These are phyloP conservation scores for Prunus yedoensis DNA, from an alignment of 331 rosid species.

Conservation along the genomic window DNA sequence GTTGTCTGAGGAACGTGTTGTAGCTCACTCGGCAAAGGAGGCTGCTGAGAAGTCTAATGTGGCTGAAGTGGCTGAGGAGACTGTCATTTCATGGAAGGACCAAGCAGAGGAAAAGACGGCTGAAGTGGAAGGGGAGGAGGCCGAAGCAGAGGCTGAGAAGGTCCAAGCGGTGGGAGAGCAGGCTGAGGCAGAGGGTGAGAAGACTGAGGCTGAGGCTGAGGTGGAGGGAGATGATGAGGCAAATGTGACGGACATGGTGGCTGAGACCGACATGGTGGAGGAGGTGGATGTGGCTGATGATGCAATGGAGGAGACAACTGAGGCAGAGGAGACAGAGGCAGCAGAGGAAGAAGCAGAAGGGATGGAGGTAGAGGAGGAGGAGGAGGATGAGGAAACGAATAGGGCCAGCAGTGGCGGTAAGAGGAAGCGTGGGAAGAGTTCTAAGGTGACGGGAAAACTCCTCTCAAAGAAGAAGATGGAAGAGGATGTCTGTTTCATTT, in stretches of 20 bases:
- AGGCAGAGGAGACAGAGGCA: slow-evolving; percentile 36
- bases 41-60: slow-evolving; percentile 10
- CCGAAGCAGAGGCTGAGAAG: background rate
- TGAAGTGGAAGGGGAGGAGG: background rate
- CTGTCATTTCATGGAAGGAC: background rate
- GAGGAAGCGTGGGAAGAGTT: slow-evolving; percentile 51
- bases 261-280: slow-evolving; percentile 15
- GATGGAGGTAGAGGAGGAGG: slow-evolving; percentile 30
- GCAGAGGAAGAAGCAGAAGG: slow-evolving; percentile 33
- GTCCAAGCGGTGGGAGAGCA: background rate
- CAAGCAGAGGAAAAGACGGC: background rate
- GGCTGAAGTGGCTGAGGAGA: background rate
- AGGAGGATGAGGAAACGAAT: slow-evolving; percentile 31
- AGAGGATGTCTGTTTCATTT: slow-evolving; percentile 97
- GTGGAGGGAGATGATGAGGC: background rate
- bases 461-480: slow-evolving; percentile 65
- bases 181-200: background rate
- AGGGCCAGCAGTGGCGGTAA: slow-evolving; percentile 22
- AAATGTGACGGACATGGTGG: background rate
- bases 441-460: slow-evolving; percentile 40
- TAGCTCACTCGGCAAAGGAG: background rate
- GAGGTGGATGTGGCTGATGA: slow-evolving; percentile 10
- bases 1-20: background rate
- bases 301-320: slow-evolving; percentile 26
- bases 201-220: background rate